Evolutionary conservation across 257 asterid species (phyloP).

Genomic region (Solanum rostratum): DNA sequence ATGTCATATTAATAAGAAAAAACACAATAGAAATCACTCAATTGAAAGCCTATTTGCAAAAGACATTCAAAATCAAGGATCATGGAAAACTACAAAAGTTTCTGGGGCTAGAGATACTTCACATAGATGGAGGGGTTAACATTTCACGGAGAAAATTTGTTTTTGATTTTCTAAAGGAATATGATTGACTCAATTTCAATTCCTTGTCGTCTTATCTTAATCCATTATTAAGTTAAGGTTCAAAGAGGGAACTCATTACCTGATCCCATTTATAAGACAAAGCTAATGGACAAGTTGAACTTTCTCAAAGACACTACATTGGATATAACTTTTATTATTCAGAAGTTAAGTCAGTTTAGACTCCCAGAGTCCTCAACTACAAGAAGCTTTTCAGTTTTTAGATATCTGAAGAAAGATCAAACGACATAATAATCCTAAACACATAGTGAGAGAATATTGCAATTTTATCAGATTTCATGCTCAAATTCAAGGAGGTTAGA

Average conservation of each 20-base stretch:
- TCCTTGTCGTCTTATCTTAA: not conserved
- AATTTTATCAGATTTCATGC: not conserved
- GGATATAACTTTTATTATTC: too few species aligned
- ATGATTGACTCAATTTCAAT: not conserved
- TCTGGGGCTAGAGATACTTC: not conserved
- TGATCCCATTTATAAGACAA: too few species aligned
- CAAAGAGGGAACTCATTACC: not conserved
- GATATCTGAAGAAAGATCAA: not conserved
- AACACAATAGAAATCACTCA: not conserved
- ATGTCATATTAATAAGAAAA: not conserved
- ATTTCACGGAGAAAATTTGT: not conserved
- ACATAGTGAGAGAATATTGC: not conserved
- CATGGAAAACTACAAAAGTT: not conserved
- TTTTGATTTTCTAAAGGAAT: not conserved
- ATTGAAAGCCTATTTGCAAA: not conserved
- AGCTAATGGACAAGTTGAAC: too few species aligned
- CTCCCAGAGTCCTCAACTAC: not conserved
- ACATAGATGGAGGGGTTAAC: not conserved
- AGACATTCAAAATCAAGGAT: not conserved
- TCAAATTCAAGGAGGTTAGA: not conserved
- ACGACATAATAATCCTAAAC: not conserved
- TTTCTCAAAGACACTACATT: too few species aligned
- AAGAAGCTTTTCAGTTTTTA: not conserved
- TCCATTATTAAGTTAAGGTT: not conserved
- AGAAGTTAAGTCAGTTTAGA: too few species aligned